Evolutionary conservation across 2,329 filamentous ascomycete genomes (phyloP).

Genomic region (Aureobasidium sp.): DNA sequence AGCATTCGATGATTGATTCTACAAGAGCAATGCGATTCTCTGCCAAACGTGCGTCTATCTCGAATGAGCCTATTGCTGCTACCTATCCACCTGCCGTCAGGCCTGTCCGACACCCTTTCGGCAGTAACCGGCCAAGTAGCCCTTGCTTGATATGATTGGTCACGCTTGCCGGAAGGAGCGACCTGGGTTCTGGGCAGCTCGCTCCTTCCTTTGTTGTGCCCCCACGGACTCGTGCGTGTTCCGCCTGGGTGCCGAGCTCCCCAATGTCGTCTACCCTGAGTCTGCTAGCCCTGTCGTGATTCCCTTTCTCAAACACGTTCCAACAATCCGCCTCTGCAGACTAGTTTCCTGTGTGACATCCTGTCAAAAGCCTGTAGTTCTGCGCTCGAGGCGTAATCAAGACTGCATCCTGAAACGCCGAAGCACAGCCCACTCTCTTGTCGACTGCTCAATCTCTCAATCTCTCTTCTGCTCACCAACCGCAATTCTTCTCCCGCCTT

Average conservation of each 20-base stretch:
- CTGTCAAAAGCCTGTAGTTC: slow-evolving; percentile 5
- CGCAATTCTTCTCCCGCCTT: neutral
- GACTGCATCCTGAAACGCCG: slow-evolving; percentile 9
- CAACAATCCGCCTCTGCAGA: neutral
- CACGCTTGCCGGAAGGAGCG: neutral
- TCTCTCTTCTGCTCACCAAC: slow-evolving; percentile 4
- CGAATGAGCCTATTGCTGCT: neutral
- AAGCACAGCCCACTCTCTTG: slow-evolving; percentile 11
- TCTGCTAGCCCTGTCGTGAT: neutral
- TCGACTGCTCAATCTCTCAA: slow-evolving; percentile 9
- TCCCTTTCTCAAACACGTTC: neutral
- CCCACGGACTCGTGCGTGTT: slow-evolving; percentile 1
- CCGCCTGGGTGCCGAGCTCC: neutral
- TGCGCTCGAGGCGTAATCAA: slow-evolving; percentile 3
- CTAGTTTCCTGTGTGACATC: neutral
- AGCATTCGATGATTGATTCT: neutral
- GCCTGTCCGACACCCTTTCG: neutral
- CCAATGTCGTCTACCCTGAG: neutral
- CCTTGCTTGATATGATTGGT: slow-evolving; percentile 5
- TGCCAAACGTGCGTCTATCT: neutral
- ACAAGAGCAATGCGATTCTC: neutral
- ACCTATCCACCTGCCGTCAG: neutral
- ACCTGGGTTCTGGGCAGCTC: no score
- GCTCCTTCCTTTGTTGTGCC: slow-evolving; percentile 7
- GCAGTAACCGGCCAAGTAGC: neutral